phyloP scores from a whole-genome alignment of 208 protist species.

The Lotmaria passim region DNA sequence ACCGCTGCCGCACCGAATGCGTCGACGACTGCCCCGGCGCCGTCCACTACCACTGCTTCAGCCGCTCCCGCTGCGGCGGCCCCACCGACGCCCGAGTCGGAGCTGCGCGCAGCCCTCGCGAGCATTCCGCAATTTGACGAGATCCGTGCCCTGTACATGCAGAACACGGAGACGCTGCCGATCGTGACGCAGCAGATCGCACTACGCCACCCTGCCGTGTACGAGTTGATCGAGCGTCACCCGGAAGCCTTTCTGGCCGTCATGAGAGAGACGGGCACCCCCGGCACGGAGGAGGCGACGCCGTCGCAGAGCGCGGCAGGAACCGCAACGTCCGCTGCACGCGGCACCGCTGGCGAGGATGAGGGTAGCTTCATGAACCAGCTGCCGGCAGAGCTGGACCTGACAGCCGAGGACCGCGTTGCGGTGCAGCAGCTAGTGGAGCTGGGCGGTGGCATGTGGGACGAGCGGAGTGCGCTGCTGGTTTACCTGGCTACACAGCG shows the following conservation, averaged over 20 bases:
- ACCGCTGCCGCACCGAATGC: conserved; percentile 3
- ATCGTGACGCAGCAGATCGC: conserved; percentile 74
- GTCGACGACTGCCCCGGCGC: background rate
- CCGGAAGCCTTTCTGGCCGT: conserved; percentile 72
- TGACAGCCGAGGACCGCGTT: conserved; percentile 53
- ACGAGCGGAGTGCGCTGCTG: conserved; percentile 62
- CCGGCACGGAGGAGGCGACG: background rate
- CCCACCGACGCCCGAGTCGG: conserved; percentile 8
- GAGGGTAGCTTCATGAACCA: conserved; percentile 26
- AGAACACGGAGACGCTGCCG: conserved; percentile 62
- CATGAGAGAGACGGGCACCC: conserved; percentile 57
- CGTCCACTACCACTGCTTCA: background rate
- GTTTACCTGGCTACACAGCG: conserved; percentile 73
- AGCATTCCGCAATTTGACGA: conserved; percentile 78
- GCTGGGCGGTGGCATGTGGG: conserved; percentile 84
- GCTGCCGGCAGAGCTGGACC: conserved; percentile 33
- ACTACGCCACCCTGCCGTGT: conserved; percentile 70
- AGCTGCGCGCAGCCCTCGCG: conserved; percentile 56
- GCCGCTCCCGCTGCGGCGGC: background rate
- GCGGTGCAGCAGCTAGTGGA: conserved; percentile 72
- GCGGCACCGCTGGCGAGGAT: background rate
- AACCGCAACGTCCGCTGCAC: conserved; percentile 6
- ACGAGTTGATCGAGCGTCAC: conserved; percentile 62
- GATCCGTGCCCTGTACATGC: conserved; percentile 63
- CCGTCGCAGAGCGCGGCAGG: conserved; percentile 1